A percentile compares a stretch with the other conserved stretches of the same genome.
Conservation (phyloP, 305 asterid species). For the Petunia hybrid region DNA sequence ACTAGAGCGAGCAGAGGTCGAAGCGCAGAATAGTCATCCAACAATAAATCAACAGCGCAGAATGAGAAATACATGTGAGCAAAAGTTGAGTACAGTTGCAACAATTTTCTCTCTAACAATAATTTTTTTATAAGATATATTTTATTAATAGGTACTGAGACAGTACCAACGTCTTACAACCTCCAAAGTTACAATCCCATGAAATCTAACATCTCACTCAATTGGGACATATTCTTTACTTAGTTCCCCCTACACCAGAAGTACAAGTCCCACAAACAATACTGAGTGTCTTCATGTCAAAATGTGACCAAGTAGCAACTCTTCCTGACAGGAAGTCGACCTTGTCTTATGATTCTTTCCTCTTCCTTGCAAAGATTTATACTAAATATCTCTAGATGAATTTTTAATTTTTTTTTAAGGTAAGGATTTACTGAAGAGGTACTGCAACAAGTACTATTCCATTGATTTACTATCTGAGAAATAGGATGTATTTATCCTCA, state of each 20-base stretch:
- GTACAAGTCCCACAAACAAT: neutral
- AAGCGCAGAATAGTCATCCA: neutral
- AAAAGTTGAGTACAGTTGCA: conserved; percentile 2
- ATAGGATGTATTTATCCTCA: conserved; percentile 20
- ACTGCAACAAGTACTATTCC: neutral
- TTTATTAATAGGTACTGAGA: no score
- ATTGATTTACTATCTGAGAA: conserved; percentile 11
- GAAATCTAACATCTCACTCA: no score
- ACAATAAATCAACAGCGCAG: neutral
- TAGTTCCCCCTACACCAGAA: no score
- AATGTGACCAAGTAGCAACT: conserved; percentile 8
- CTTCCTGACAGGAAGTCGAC: neutral
- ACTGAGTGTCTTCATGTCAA: neutral
- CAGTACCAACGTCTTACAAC: no score
- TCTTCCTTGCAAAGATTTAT: neutral
- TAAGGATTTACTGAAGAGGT: no score
- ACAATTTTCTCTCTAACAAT: conserved; percentile 1
- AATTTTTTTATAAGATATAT: neutral
- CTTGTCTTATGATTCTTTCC: neutral
- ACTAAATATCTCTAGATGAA: neutral
- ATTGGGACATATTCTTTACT: no score
- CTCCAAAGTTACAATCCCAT: no score
- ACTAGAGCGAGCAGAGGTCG: neutral
- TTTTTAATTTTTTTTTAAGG: no score
- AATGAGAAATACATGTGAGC: neutral